phyloP scores from a whole-genome alignment of 192 early-diverging fungal genomes.

The Linderina pennispora region DNA sequence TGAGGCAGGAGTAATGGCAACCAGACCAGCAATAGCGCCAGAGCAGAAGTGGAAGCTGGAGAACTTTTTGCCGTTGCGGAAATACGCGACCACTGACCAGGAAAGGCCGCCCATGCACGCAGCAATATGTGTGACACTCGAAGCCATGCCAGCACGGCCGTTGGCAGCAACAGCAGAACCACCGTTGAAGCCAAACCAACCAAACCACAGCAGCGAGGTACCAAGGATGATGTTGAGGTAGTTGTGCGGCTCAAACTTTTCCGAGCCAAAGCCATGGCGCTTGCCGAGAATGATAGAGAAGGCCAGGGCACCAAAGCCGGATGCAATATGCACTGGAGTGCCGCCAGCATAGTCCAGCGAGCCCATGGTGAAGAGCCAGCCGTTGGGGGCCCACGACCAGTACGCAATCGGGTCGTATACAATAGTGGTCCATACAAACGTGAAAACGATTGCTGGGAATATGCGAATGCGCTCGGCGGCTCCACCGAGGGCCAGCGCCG shows the following conservation, averaged over 20 bases:
- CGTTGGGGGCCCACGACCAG: slow-evolving; percentile 87
- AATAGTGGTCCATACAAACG: slow-evolving; percentile 89
- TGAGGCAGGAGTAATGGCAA: slow-evolving; percentile 87
- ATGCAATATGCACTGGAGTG: slow-evolving; percentile 90
- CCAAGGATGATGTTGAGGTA: slow-evolving; percentile 90
- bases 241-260: slow-evolving; percentile 79
- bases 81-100: slow-evolving; percentile 80
- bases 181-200: slow-evolving; percentile 97
- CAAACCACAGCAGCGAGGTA: slow-evolving; percentile 86
- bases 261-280: slow-evolving; percentile 66
- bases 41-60: slow-evolving; percentile 93
- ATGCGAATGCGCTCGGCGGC: slow-evolving; percentile 86
- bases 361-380: slow-evolving; percentile 80
- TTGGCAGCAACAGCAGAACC: slow-evolving; percentile 78
- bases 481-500: slow-evolving; percentile 85
- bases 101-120: slow-evolving; percentile 73
- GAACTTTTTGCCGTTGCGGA: slow-evolving; percentile 68
- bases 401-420: slow-evolving; percentile 94
- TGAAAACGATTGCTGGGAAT: slow-evolving; percentile 80
- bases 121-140: slow-evolving; percentile 78
- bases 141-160: slow-evolving; percentile 81
- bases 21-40: slow-evolving; percentile 87
- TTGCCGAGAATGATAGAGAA: slow-evolving; percentile 82
- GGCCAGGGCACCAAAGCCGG: slow-evolving; percentile 85
- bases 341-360: slow-evolving; percentile 94